Evolutionary conservation across 2,329 filamentous ascomycete genomes (phyloP).

Genomic region (Pyricularia sp.): DNA sequence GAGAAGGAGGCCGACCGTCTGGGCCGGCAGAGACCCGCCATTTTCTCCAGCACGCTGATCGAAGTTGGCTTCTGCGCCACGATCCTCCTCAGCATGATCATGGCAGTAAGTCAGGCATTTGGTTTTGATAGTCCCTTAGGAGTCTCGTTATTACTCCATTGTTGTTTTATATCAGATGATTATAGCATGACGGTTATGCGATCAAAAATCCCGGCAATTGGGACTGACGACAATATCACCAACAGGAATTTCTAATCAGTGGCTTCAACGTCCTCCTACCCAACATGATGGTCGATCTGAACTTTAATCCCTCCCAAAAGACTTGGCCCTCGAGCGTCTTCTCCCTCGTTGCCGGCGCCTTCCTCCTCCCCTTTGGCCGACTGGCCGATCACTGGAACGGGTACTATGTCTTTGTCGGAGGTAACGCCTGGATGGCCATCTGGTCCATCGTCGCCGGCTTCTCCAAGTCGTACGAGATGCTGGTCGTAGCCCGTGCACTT

Average conservation of each 20-base stretch:
- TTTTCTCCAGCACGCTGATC: slow-evolving; percentile 34
- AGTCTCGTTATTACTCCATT: background rate
- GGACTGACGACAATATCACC: no score
- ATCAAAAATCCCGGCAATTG: background rate
- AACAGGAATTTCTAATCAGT: slow-evolving; percentile 50
- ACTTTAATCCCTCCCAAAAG: slow-evolving; percentile 37
- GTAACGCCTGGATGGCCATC: slow-evolving; percentile 37
- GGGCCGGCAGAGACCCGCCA: slow-evolving; percentile 41
- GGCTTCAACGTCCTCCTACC: slow-evolving; percentile 54
- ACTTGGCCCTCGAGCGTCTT: slow-evolving; percentile 13
- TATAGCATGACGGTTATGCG: background rate
- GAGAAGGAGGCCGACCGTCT: slow-evolving; percentile 33
- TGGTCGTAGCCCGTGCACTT: slow-evolving; percentile 48
- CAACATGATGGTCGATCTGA: slow-evolving; percentile 38
- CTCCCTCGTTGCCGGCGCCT: slow-evolving; percentile 23
- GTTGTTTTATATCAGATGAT: background rate
- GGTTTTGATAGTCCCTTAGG: background rate
- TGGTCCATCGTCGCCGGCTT: slow-evolving; percentile 50
- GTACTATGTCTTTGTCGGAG: slow-evolving; percentile 33
- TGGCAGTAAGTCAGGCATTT: slow-evolving; percentile 26
- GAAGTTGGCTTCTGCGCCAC: slow-evolving; percentile 47
- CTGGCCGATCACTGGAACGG: slow-evolving; percentile 26
- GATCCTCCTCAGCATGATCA: slow-evolving; percentile 41
- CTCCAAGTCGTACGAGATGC: slow-evolving; percentile 44
- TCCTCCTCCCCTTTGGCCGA: slow-evolving; percentile 42